phyloP scores from a whole-genome alignment of 441 rosid species.

The Gossypium gossypioides region DNA sequence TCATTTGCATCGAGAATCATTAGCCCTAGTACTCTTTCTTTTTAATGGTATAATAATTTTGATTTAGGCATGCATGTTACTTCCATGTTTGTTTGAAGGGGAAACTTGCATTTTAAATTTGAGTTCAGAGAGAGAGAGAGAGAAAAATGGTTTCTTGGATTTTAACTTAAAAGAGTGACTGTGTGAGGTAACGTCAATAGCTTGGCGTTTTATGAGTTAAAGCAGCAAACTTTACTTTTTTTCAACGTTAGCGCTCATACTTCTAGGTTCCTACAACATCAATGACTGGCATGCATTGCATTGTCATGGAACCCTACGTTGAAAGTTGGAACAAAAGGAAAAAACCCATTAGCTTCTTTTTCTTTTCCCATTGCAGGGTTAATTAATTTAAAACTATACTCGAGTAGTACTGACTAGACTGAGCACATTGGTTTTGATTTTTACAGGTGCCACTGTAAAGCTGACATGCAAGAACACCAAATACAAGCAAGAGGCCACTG shows the following conservation, averaged over 20 bases:
- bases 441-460: constrained; percentile 53
- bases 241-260: background rate
- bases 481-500: constrained; percentile 18
- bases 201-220: background rate
- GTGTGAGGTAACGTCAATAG: background rate
- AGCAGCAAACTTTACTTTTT: background rate
- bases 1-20: background rate
- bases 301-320: background rate
- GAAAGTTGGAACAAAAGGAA: too few relatives aligned
- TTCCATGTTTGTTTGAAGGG: background rate
- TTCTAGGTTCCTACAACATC: background rate
- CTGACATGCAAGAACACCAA: constrained; percentile 55
- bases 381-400: background rate
- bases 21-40: background rate
- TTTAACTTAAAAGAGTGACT: background rate
- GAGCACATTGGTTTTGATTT: background rate
- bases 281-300: background rate
- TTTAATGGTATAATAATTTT: background rate
- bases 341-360: background rate
- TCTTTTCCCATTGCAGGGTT: background rate
- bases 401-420: background rate
- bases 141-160: background rate
- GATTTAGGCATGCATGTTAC: background rate
- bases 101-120: background rate
- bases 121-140: too few relatives aligned